These are phyloP conservation scores for Termitomyces eurrhizus DNA, from an alignment of 768 basidiomycete genomes.

Conservation along the genomic window DNA sequence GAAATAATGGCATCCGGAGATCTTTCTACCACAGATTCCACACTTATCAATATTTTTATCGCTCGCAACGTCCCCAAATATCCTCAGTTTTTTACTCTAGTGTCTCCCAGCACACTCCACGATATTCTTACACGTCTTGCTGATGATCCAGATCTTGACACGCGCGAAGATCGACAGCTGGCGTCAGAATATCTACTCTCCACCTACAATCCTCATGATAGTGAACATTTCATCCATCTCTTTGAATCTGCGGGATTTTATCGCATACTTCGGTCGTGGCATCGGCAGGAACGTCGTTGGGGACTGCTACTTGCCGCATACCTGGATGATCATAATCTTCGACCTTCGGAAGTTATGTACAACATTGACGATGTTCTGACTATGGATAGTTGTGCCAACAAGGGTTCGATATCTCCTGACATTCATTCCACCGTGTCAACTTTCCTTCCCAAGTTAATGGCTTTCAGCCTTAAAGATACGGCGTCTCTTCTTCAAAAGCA, in stretches of 20 bases:
- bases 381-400: constrained; percentile 40
- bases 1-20: constrained; percentile 63
- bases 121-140: constrained; percentile 76
- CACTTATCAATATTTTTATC: constrained; percentile 92
- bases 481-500: constrained; percentile 71
- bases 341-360: constrained; percentile 57
- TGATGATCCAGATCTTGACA: constrained; percentile 67
- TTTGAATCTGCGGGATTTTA: constrained; percentile 88
- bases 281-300: constrained; percentile 77
- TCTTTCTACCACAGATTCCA: constrained; percentile 59
- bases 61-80: constrained; percentile 97
- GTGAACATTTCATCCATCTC: constrained; percentile 56
- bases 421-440: constrained; percentile 49
- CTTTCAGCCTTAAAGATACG: constrained; percentile 57
- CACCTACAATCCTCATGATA: constrained; percentile 80
- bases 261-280: constrained; percentile 81
- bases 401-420: constrained; percentile 50
- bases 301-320: constrained; percentile 67
- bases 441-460: constrained; percentile 63
- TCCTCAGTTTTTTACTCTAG: constrained; percentile 68
- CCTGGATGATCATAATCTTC: constrained; percentile 67
- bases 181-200: constrained; percentile 94
- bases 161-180: constrained; percentile 90
- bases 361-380: constrained; percentile 60
- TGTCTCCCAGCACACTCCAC: constrained; percentile 67